Base-by-base conservation (phyloP, 495 filamentous ascomycete species). In the Neurospora pannonica region DNA sequence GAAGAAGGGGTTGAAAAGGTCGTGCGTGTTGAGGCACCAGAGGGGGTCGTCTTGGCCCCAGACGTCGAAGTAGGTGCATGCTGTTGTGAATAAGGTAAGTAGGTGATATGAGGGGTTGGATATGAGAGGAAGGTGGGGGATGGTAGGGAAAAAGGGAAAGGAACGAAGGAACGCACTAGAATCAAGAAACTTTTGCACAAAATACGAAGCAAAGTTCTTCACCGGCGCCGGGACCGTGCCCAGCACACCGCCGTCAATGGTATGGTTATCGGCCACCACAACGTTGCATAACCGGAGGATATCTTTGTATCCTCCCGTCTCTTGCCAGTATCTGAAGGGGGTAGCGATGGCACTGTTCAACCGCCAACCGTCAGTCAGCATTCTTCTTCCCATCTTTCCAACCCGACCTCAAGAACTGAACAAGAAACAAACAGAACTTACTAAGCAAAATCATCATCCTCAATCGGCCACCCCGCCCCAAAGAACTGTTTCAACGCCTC, bases 21-120 rank as follows among this genome's bases (percentile, higher is more conserved):
- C 87, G 79, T 90, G 85, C 1, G 86, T 88, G 81, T 91, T 83
- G 77, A 87, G 86, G 79, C 90, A 92, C 11, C 82, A 88, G 10
- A 85, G 84, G n/a, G 78, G 78, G 72, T 79, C 78, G 48, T 85
- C 85, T 72, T 83, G 79, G 11, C 87, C 86, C 38, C 83, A 86
- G 79, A 88, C 89, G 60, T 79, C 85, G 76, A 85, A 90, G 70
- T 79, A 79, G 48, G 76, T 75, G 76, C 78, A 79, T 17, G 78
- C 78, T 79, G 38, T n/a, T n/a, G n/a, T n/a, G n/a, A n/a, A n/a
- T n/a, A n/a, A n/a, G n/a, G n/a, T n/a, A n/a, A n/a, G n/a, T n/a
- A n/a, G n/a, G n/a, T n/a, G n/a, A n/a, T n/a, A n/a, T n/a, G n/a
- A n/a, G n/a, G n/a, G n/a, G n/a, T n/a, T n/a, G n/a, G n/a, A n/a